Conservation (phyloP, 257 asterid species). For the Solanum bulbocastanum region DNA sequence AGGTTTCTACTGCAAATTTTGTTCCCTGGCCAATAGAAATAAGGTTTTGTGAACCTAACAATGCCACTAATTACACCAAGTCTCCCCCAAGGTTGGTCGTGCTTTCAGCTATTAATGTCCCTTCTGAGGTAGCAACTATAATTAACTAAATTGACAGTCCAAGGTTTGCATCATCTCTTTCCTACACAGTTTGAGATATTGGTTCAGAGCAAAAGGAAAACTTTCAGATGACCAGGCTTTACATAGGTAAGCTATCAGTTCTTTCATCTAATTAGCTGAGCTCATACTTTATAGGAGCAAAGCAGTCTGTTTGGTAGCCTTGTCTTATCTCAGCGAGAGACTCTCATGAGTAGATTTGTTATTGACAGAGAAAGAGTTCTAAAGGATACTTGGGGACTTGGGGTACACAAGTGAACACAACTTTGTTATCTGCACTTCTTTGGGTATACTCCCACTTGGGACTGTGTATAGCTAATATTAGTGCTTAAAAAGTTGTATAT, state of each 20-base stretch:
- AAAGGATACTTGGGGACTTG: neutral
- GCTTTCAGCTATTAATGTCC: conserved; percentile 6
- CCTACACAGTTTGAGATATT: conserved; percentile 66
- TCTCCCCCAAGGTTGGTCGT: conserved; percentile 76
- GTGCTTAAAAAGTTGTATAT: neutral
- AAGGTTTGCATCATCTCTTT: neutral
- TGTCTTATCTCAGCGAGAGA: neutral
- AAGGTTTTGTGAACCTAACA: conserved; percentile 73
- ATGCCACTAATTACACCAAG: conserved; percentile 51
- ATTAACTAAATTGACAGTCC: neutral
- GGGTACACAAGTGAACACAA: neutral
- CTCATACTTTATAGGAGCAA: neutral
- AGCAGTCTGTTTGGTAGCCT: neutral
- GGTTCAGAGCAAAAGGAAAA: conserved; percentile 93
- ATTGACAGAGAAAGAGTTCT: neutral
- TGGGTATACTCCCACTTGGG: neutral
- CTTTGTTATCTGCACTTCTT: neutral
- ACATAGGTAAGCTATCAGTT: conserved; percentile 52
- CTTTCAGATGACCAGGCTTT: conserved; percentile 91
- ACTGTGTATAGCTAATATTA: neutral
- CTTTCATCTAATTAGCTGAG: neutral
- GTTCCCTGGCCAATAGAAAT: conserved; percentile 91
- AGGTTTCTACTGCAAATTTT: conserved; percentile 59
- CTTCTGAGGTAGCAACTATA: conserved; percentile 1
- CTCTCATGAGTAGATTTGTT: neutral